Evolutionary conservation across 2,329 filamentous ascomycete species (phyloP), one percentile per base, ranked within the genome.

Genomic region (Rutstroemia sp.): DNA sequence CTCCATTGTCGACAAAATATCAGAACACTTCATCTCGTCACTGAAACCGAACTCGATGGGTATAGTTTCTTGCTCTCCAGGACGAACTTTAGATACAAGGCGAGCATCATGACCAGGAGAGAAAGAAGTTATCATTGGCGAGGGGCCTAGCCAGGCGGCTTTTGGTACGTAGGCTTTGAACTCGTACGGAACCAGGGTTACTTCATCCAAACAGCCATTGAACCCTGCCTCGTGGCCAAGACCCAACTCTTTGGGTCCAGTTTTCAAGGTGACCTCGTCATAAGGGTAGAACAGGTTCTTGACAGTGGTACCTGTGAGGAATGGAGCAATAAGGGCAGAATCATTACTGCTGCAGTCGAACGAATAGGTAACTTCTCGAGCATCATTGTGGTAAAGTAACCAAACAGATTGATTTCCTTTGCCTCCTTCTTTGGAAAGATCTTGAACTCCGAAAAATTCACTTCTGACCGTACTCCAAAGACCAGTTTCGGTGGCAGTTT

Each of bases 261-360:
- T 65, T 49, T 73, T 72, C n/a, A 86, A 70, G 0, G 69, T 75
- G 56, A 78, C 71, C 59, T 81, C 75, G 23, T 83, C 80, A 61
- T 80, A 82, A 0, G 82, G 82, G 63, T 79, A 80, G 66, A 87
- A 83, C 12, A 87, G 65, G 62, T 84, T 85, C 64, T 79, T 81
- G 59, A 87, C 82, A 1, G 73, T 79, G 1, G 75, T 78, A 12
- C 75, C 77, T 2, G 69, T 66, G 12, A 73, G 70, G 57, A 82
- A 87, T 0, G 83, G 80, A 9, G 82, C 71, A 39, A 85, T 70
- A 39, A 86, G 73, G 2, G 78, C 65, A 23, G 70, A 69, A 38
- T 74, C 65, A n/a, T 66, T 69, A 38, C 42, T 57, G 23, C 44
- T 59, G 67, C 83, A 86, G 63, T 85, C 76, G 57, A 83, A 84